Percentiles rank a stretch among this genome's conserved stretches.
These are phyloP conservation scores for Tuber borchii DNA, from an alignment of 495 filamentous ascomycete genomes.

Conservation along the genomic window DNA sequence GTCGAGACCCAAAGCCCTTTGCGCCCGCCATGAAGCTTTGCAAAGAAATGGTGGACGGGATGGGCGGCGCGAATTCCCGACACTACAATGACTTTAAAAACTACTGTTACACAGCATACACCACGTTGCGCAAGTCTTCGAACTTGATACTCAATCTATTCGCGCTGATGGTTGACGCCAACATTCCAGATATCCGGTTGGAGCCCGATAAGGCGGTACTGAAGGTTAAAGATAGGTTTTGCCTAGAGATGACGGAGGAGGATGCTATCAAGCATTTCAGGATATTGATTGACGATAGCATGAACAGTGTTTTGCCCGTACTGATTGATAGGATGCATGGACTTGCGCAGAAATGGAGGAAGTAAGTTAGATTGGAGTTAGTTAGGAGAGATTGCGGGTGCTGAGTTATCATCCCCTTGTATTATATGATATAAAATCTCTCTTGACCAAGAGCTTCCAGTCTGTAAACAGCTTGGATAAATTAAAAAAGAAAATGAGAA, in stretches of 20 bases:
- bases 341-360: conserved; percentile 81
- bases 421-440: conserved; percentile 1
- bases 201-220: conserved; percentile 88
- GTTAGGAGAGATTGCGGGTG: not conserved
- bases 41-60: conserved; percentile 97
- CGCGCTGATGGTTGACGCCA: conserved; percentile 92
- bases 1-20: conserved; percentile 94
- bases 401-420: not conserved
- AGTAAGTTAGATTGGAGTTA: conserved; percentile 44
- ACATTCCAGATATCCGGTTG: conserved; percentile 87
- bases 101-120: conserved; percentile 93
- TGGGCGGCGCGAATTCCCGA: conserved; percentile 74
- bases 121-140: conserved; percentile 76
- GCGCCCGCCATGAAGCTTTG: conserved; percentile 94
- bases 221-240: conserved; percentile 92
- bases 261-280: conserved; percentile 85
- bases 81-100: conserved; percentile 84
- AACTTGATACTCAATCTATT: conserved; percentile 96
- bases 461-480: not conserved
- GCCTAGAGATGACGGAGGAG: conserved; percentile 86
- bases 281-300: conserved; percentile 77
- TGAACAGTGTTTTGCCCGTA: conserved; percentile 79
- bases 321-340: conserved; percentile 94
- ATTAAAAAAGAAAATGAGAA: not conserved
- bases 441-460: not conserved